Percentiles rank a stretch among this genome's conserved stretches.
These are phyloP conservation scores for Moesziomyces parantarcticus DNA, from an alignment of 1,284 basidiomycete species.

Conservation along the genomic window DNA sequence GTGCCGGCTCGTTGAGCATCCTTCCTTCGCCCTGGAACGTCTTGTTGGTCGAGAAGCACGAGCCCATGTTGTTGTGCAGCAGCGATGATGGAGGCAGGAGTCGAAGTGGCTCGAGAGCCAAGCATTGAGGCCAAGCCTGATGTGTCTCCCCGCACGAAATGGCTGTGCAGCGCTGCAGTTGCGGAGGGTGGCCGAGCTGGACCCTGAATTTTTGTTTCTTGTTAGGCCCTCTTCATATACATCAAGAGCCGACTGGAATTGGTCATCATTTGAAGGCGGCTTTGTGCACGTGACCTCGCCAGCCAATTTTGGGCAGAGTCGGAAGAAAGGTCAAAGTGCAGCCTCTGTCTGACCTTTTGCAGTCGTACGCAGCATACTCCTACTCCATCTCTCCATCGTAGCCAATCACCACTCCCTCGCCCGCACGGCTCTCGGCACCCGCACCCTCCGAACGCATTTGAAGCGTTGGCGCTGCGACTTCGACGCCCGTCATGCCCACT, in stretches of 20 bases:
- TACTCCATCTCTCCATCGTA: background rate
- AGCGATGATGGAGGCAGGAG: background rate
- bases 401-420: too few species aligned
- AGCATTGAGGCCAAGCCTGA: too few species aligned
- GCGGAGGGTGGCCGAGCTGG: too few species aligned
- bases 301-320: constrained; percentile 24
- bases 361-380: background rate
- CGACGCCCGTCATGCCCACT: constrained; percentile 15
- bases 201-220: background rate
- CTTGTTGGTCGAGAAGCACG: constrained; percentile 25
- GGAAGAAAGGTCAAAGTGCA: constrained; percentile 8
- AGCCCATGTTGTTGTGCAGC: constrained; percentile 25
- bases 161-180: background rate
- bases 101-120: too few species aligned
- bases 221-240: background rate
- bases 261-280: background rate
- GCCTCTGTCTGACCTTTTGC: constrained; percentile 4
- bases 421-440: too few species aligned
- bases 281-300: constrained; percentile 3
- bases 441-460: too few species aligned
- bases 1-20: constrained; percentile 13
- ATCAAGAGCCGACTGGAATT: background rate
- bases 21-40: constrained; percentile 28
- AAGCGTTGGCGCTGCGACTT: background rate
- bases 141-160: background rate